These are phyloP conservation scores for Cyberlindnera samutprakarnensis DNA, from an alignment of 805 yeast genomes.

Conservation along the genomic window DNA sequence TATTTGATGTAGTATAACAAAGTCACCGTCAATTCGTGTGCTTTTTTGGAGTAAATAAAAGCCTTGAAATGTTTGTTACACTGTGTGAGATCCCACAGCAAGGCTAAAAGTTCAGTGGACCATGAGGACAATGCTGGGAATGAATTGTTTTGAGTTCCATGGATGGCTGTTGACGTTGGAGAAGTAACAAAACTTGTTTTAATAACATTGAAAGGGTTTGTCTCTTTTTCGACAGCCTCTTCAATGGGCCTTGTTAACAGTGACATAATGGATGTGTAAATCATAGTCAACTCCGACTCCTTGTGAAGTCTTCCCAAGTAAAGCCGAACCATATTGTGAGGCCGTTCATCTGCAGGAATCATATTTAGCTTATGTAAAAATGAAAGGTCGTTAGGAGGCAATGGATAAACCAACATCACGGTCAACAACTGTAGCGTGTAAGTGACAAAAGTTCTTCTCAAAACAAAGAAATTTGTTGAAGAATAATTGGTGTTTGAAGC, in stretches of 20 bases:
- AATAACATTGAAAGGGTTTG: constrained; percentile 26
- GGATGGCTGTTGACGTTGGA: constrained; percentile 6
- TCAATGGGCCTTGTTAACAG: constrained; percentile 41
- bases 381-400: constrained; percentile 39
- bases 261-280: constrained; percentile 40
- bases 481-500: constrained; percentile 17
- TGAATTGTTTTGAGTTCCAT: constrained; percentile 9
- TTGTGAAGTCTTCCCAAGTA: constrained; percentile 47
- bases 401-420: constrained; percentile 52
- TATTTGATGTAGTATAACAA: constrained; percentile 51
- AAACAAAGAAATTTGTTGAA: constrained; percentile 20
- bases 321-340: constrained; percentile 41
- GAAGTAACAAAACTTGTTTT: constrained; percentile 13
- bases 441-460: constrained; percentile 41
- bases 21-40: constrained; percentile 45
- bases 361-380: constrained; percentile 31
- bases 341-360: constrained; percentile 22
- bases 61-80: constrained; percentile 54
- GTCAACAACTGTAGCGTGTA: constrained; percentile 56
- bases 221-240: constrained; percentile 29
- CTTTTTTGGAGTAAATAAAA: constrained; percentile 36
- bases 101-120: constrained; percentile 50
- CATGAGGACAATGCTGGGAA: constrained; percentile 37
- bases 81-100: constrained; percentile 73
- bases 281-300: constrained; percentile 44